Base-by-base conservation (phyloP, 2,329 filamentous ascomycete species). In the Colletotrichum camelliae region DNA sequence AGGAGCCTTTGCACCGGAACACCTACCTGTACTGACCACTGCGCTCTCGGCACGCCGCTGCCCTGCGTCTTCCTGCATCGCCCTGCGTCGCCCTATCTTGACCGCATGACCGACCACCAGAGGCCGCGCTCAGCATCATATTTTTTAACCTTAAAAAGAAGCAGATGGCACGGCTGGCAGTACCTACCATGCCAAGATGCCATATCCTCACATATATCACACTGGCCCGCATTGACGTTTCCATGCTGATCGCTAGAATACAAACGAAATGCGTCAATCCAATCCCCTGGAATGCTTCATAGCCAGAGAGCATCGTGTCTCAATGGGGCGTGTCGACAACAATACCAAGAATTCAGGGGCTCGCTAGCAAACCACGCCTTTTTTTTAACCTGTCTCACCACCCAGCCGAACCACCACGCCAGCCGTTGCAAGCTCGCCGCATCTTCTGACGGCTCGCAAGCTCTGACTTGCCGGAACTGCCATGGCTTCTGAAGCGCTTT, bases 361-460 rank as follows among this genome's bases (percentile, higher is more conserved):
- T 72, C 62, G 39, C 69, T 65, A 68, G 18, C 16, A 55, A 39
- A 27, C 62, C 33, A 64, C 64, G 18, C 18, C 55, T 72, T 39
- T 29, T 35, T 37, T 10, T 31, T 29, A 72, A 52, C 43, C 43
- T 48, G 73, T 75, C 62, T 72, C 69, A 68, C 69, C 39, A 67
- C 61, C 29, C 35, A 29, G 31, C 61, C 68, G 31, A 33, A 55
- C 55, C 55, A 75, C 27, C 55, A 62, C 73, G 62, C 55, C 61
- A 57, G 58, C 73, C 69, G 73, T 75, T 67, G 73, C 73, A 62
- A 62, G 57, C 31, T 66, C 13, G 33, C 35, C 58, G 29, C 55
- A 66, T 61, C 58, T 18, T 31, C 43, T 39, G 18, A 24, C 39
- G 39, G 65, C 37, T 65, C 39, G 27, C 43, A 70, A 65, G 43